Evolutionary conservation across 1,284 basidiomycete genomes (phyloP), one percentile per base, ranked within the genome.

Genomic region (Leccinum fallax): DNA sequence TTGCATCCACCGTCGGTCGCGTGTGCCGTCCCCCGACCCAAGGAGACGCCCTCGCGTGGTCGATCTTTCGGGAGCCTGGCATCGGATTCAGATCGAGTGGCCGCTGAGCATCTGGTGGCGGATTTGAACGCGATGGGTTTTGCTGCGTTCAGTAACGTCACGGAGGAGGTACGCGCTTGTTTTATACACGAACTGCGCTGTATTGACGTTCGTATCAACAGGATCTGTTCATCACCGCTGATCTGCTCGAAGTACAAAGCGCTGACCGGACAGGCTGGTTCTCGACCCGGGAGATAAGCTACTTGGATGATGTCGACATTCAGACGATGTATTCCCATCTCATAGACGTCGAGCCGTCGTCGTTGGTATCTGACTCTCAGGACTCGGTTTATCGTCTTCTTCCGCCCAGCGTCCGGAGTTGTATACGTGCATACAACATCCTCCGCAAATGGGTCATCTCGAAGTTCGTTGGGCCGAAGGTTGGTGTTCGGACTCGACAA

Each of bases 211-310:
- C 61, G 56, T 48, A 40, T 15, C 65, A 11, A 65, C 28, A 89
- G 89, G 92, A 93, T 74, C 77, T 93, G 43, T 88, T 90, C 67
- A 79, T 87, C 54, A 86, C 89, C 16, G 82, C 85, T 4, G 91
- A 94, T 71, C 76, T 93, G 19, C 80, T 94, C 15, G 92, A 94
- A 73, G 84, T 90, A 1, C 92, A 93, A 73, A 87, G 84, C 5
- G 83, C 84, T 16, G 92, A 94, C 71, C 83, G 85, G 38, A 87
- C 84, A 3, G 91, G 89, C 2, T 94, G 92, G 91, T 90, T 90
- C 74, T 78, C 82, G 9, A 66, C 77, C 40, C 80, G 84, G 61
- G 90, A 92, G 34, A 71, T 76, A 1, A 76, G 72, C 36, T 75
- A 79, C 26, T 71, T 79, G 48, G 82, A 85, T 15, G 91, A 83